Evolutionary conservation across 495 filamentous ascomycete species (phyloP).

Genomic region (Xylaria bambusicola): DNA sequence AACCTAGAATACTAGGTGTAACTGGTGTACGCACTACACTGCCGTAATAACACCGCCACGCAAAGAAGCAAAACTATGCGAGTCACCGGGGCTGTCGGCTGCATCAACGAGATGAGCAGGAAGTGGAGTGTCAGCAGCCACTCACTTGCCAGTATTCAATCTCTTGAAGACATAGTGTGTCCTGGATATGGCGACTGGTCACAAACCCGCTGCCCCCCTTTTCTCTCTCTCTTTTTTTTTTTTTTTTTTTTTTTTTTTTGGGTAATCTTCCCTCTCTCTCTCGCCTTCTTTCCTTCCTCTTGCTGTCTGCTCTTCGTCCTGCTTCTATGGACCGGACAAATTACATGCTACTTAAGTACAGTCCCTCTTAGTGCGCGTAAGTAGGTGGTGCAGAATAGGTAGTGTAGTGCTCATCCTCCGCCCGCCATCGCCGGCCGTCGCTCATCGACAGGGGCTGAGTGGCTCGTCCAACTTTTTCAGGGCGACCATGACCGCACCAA

Average conservation of each 20-base stretch:
- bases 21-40: no score
- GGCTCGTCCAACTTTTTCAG: conserved; percentile 8
- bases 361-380: neutral
- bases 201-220: conserved; percentile 30
- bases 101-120: conserved; percentile 30
- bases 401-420: conserved; percentile 5
- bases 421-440: conserved; percentile 5
- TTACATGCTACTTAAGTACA: no score
- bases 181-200: conserved; percentile 16
- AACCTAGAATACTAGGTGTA: conserved; percentile 1
- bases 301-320: no score
- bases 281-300: neutral
- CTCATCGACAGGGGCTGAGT: conserved; percentile 16
- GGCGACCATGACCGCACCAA: conserved; percentile 14
- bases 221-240: conserved; percentile 6
- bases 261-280: conserved; percentile 6
- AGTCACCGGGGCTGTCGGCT: conserved; percentile 42
- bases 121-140: conserved; percentile 31
- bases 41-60: no score
- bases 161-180: neutral
- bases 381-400: neutral
- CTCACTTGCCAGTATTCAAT: conserved; percentile 9
- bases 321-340: no score
- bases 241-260: neutral
- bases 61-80: conserved; percentile 34